Evolutionary conservation across 495 filamentous ascomycete genomes (phyloP), one percentile per base, ranked within the genome.

Genomic region (Hypomontagnella monticulosa): DNA sequence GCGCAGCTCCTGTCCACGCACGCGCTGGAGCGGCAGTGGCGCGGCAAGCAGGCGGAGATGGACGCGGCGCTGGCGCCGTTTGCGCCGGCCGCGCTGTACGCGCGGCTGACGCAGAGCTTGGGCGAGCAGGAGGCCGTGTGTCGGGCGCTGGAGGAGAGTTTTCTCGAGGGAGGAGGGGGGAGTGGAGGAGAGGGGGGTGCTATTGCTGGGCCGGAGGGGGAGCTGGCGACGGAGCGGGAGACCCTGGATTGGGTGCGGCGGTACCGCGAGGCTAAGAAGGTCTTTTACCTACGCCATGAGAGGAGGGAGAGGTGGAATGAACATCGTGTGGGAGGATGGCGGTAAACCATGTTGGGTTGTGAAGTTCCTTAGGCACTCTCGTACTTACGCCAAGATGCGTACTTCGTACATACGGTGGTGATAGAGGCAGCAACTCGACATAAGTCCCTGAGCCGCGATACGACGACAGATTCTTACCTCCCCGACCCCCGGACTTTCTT

Each of bases 271-370:
- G 89, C 89, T 40, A 90, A 88, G 72, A 90, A 89, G 63, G 76
- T 88, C 61, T 86, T 89, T 54, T 92, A 91, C 60, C 82, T 91
- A 11, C 81, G 92, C 43, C 86, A 85, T 69, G 93, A 97, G 79
- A 83, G 90, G 53, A 94, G 90, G 76, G 91, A 91, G 66, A 81
- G 94, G 71, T 97, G 94, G 94, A 93, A 97, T 80, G 93, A 97
- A 75, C 92, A 93, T 20, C 84, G 93, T 59, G 93, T 97, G 55
- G 93, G 93, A 0, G 93, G 93, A 0, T 97, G 93, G 93, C 83
- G 93, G 57, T 97, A 81, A 88, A 8, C 47, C 23, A 32, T n/a
- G 9, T 9, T 18, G 18, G 18, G 32, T 15, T 50, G 1, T 36
- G 4, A 11, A 33, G 34, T 12, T 50, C 1, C 47, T 16, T 18